Evolutionary conservation across 371 early-diverging fungal species (phyloP), one percentile per base, ranked within the genome.

Genomic region (Mucor plumbeus): DNA sequence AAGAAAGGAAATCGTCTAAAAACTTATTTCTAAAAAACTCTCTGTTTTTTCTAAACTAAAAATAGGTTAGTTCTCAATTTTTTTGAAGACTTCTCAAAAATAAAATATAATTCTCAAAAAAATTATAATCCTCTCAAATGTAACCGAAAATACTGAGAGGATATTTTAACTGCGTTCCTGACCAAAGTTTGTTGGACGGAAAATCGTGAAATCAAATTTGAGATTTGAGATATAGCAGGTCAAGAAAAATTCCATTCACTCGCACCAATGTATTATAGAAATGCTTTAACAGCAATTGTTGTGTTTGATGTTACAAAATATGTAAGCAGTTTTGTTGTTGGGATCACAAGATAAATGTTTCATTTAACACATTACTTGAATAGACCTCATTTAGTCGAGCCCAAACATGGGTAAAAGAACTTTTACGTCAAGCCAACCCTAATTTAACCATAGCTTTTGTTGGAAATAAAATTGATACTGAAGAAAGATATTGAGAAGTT

Each of bases 181-280:
- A 89, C 92, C 26, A 88, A 89, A 75, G 84, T 87, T 54, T 86
- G 88, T 48, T 74, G 75, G 17, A 63, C 87, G 53, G 90, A 89
- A 48, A 86, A 88, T 59, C 80, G 81, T 64, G 76, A 88, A 13
- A 89, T 91, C 64, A 90, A 91, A 69, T 90, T 95, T 74, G 92
- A 94, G 67, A 94, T 94, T 60, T 97, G 97, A 96, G 97, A 97
- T 75, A 97, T 96, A n/a, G 96, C 96, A 17, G 95, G 92, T 40
- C 97, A 93, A 83, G 83, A 97, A 76, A 88, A 96, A 61, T 97
- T 90, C 71, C 90, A 91, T 78, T 91, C 91, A 31, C 87, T 99
- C 56, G 99, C 99, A 31, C 99, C 97, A 41, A 97, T 97, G 96
- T 99, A 99, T 82, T 99, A 99, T 82, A 86, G 99, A 65, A 96